Conservation (phyloP, 495 filamentous ascomycete species). For the Trichoderma gamsii region DNA sequence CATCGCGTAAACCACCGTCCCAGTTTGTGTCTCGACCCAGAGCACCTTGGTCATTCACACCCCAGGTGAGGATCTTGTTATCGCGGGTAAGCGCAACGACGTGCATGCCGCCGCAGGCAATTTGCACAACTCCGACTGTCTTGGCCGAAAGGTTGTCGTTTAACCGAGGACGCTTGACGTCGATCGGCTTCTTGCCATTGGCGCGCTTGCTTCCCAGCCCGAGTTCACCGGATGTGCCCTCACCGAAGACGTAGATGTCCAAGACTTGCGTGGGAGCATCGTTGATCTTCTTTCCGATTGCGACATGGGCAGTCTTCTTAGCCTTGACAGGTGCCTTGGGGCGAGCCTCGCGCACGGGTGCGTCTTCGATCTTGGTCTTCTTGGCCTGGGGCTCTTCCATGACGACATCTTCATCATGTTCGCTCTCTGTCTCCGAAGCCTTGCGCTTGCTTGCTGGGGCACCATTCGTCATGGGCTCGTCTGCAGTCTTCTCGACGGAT, state of each 20-base stretch:
- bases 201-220: conserved; percentile 41
- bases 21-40: conserved; percentile 57
- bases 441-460: conserved; percentile 3
- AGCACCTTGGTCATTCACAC: conserved; percentile 62
- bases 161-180: conserved; percentile 51
- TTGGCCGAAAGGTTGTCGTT: conserved; percentile 47
- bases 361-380: conserved; percentile 23
- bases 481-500: conserved; percentile 3
- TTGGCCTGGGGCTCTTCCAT: conserved; percentile 20
- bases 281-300: conserved; percentile 37
- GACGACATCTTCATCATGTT: conserved; percentile 4
- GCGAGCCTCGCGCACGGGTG: neutral
- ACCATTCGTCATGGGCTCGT: conserved; percentile 12
- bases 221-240: conserved; percentile 49
- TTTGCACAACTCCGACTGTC: conserved; percentile 55
- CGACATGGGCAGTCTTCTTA: conserved; percentile 17
- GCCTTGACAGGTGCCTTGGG: conserved; percentile 17
- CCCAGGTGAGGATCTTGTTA: conserved; percentile 64
- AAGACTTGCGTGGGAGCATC: conserved; percentile 35
- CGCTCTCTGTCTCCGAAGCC: conserved; percentile 7
- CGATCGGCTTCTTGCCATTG: conserved; percentile 47
- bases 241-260: conserved; percentile 51
- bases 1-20: conserved; percentile 53
- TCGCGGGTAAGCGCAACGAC: conserved; percentile 54
- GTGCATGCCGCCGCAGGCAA: conserved; percentile 63